Evolutionary conservation across 257 asterid genomes (phyloP).

Genomic region (Gentiana dahurica): DNA sequence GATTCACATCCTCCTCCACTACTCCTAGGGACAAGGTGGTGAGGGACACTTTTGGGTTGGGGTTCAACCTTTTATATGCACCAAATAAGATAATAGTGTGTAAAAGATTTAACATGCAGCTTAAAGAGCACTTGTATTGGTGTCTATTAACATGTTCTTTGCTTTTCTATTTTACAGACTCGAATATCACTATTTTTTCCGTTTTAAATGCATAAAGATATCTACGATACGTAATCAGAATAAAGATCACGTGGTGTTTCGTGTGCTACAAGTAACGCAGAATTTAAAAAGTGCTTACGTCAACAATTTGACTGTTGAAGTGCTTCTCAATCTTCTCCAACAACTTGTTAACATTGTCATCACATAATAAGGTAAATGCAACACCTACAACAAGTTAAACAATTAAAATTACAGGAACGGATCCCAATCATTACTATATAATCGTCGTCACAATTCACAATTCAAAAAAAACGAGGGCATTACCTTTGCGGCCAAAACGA

Average conservation of each 20-base stretch:
- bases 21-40: too few relatives aligned
- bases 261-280: background rate
- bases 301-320: slow-evolving; percentile 31
- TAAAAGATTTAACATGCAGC: too few relatives aligned
- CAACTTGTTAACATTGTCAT: slow-evolving; percentile 20
- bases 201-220: too few relatives aligned
- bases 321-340: slow-evolving; percentile 52
- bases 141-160: too few relatives aligned
- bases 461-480: background rate
- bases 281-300: slow-evolving; percentile 23
- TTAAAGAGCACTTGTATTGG: too few relatives aligned
- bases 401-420: background rate
- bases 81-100: too few relatives aligned
- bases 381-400: slow-evolving; percentile 30
- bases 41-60: too few relatives aligned
- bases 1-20: too few relatives aligned
- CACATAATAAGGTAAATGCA: slow-evolving; percentile 34
- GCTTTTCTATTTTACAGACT: too few relatives aligned
- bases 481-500: slow-evolving; percentile 98
- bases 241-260: background rate
- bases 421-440: too few relatives aligned
- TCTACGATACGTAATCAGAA: too few relatives aligned
- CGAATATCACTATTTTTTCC: background rate
- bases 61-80: too few relatives aligned
- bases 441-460: background rate